These are phyloP conservation scores for Gautieria morchelliformis DNA, from an alignment of 768 basidiomycete species.

Conservation along the genomic window DNA sequence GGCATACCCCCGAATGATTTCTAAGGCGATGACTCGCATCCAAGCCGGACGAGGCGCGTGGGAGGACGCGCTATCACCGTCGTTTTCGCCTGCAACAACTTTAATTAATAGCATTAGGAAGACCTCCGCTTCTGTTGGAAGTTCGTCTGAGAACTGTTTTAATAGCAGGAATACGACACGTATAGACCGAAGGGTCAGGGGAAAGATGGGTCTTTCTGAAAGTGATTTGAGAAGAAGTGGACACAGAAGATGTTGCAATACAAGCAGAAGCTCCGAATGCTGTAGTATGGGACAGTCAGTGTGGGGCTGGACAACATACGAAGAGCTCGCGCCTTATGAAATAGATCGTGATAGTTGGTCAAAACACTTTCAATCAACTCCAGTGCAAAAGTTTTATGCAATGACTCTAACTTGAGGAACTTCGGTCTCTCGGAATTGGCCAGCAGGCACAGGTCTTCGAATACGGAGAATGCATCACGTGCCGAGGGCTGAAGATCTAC, in stretches of 20 bases:
- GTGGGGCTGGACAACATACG: neutral
- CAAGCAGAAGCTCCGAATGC: conserved; percentile 75
- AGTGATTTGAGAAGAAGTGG: conserved; percentile 81
- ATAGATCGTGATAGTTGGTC: conserved; percentile 83
- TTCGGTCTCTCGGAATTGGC: conserved; percentile 72
- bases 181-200: conserved; percentile 81
- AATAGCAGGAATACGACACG: conserved; percentile 90
- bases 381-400: conserved; percentile 92
- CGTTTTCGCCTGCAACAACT: conserved; percentile 29
- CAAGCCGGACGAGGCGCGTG: conserved; percentile 49
- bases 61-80: conserved; percentile 14
- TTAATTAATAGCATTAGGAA: conserved; percentile 54
- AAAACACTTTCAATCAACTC: conserved; percentile 95
- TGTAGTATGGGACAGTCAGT: conserved; percentile 19
- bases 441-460: conserved; percentile 87
- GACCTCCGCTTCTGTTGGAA: conserved; percentile 77
- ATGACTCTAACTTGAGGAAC: conserved; percentile 70
- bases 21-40: conserved; percentile 89
- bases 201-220: conserved; percentile 75
- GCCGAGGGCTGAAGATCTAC: conserved; percentile 64
- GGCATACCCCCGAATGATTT: conserved; percentile 76
- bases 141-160: conserved; percentile 78
- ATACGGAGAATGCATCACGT: conserved; percentile 76
- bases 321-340: conserved; percentile 51
- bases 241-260: conserved; percentile 85